Percentiles rank a stretch among this genome's conserved stretches.
phyloP scores from a whole-genome alignment of 192 early-diverging fungal genomes.

The Obelidium mucronatum region DNA sequence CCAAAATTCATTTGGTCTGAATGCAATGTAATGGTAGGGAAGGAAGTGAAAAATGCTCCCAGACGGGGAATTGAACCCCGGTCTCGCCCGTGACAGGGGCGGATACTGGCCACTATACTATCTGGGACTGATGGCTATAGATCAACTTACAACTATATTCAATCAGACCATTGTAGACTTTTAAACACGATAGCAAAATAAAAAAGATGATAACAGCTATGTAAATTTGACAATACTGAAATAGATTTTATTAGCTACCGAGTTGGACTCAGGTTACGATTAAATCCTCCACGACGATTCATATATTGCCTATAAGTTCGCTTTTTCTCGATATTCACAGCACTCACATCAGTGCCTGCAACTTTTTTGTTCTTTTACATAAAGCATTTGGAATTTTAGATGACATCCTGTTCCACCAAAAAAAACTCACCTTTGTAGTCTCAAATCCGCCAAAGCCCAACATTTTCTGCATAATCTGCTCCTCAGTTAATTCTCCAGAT shows the following conservation, averaged over 20 bases:
- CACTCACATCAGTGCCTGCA: constrained; percentile 72
- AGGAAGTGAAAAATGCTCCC: no score
- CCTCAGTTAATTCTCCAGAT: constrained; percentile 46
- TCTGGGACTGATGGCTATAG: no score
- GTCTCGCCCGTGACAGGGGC: no score
- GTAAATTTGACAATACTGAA: no score
- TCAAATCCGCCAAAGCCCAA: constrained; percentile 93
- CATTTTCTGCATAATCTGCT: constrained; percentile 81
- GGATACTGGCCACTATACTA: no score
- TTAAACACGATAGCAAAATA: no score
- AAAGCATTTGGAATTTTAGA: constrained; percentile 22
- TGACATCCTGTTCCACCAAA: not conserved
- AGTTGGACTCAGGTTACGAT: constrained; percentile 55
- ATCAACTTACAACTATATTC: no score
- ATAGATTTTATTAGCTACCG: constrained; percentile 6
- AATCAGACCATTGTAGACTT: no score
- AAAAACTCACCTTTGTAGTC: constrained; percentile 72
- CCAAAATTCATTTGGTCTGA: no score
- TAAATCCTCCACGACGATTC: constrained; percentile 93
- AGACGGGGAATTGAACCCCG: no score
- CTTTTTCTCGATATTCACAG: constrained; percentile 83
- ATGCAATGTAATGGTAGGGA: no score
- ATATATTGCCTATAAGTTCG: constrained; percentile 92
- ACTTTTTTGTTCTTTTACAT: constrained; percentile 74
- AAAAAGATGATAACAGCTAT: no score